A percentile compares a stretch with the other conserved stretches of the same genome.
Conservation (phyloP, 176 grass and related monocot species). For the Poa pratensis region DNA sequence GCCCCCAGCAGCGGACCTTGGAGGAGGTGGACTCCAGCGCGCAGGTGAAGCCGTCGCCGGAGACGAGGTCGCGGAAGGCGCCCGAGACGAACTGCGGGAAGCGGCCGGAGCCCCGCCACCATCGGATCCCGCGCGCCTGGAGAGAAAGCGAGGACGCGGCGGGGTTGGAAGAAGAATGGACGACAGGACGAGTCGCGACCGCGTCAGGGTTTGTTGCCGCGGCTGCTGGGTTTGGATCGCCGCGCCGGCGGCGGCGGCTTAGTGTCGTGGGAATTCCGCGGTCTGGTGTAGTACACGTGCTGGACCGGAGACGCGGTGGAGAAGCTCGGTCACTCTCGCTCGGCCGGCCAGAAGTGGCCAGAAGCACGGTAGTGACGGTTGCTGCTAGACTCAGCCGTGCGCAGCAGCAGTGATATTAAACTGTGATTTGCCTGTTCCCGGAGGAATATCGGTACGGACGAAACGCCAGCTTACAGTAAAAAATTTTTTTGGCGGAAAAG, state of each 20-base stretch:
- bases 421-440: too few species aligned
- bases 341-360: not conserved
- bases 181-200: not conserved
- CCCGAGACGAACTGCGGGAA: not conserved
- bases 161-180: not conserved
- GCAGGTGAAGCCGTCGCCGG: conserved; percentile 76
- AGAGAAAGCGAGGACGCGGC: not conserved
- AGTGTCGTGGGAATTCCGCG: not conserved
- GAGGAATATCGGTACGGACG: too few species aligned
- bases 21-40: conserved; percentile 37
- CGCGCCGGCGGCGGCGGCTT: not conserved
- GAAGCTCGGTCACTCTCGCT: not conserved
- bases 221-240: too few species aligned
- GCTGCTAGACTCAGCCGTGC: too few species aligned
- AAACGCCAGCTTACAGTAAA: too few species aligned
- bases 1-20: conserved; percentile 72
- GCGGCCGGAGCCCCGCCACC: conserved; percentile 49
- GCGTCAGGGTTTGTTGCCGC: not conserved
- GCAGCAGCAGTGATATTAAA: too few species aligned
- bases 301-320: not conserved
- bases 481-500: too few species aligned
- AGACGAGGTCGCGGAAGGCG: conserved; percentile 58
- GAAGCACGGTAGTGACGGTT: not conserved
- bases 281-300: not conserved
- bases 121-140: conserved; percentile 28